Conservation (phyloP, 1,284 basidiomycete species). For the Apiotrichum montevideense region DNA sequence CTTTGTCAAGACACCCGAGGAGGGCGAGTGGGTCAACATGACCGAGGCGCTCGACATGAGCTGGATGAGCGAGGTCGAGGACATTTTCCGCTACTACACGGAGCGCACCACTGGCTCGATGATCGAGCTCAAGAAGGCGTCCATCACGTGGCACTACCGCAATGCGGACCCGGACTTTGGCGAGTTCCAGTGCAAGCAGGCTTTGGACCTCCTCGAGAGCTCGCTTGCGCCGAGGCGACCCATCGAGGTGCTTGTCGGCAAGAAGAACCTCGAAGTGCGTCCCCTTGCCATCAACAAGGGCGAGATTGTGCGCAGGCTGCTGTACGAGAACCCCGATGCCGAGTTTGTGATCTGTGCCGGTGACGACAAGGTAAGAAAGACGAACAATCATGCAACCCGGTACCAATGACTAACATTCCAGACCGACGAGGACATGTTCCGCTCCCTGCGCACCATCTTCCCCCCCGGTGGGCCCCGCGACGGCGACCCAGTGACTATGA, state of each 20-base stretch:
- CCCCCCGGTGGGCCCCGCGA: conserved; percentile 49
- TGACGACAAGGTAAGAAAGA: conserved; percentile 79
- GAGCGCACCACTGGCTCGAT: conserved; percentile 93
- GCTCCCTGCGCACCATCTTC: conserved; percentile 58
- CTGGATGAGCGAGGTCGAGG: conserved; percentile 93
- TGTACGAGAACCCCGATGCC: conserved; percentile 86
- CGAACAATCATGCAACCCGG: neutral
- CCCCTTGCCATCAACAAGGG: conserved; percentile 96
- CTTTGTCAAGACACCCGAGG: conserved; percentile 73
- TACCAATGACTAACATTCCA: conserved; percentile 18
- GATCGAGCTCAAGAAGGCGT: conserved; percentile 94
- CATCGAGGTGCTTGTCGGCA: conserved; percentile 90
- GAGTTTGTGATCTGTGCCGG: conserved; percentile 97
- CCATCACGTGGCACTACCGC: conserved; percentile 97
- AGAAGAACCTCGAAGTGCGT: conserved; percentile 97
- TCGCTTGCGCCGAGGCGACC: conserved; percentile 79
- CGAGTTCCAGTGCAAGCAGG: conserved; percentile 89
- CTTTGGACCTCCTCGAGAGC: conserved; percentile 91
- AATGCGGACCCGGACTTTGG: conserved; percentile 93
- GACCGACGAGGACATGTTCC: conserved; percentile 98
- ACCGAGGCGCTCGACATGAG: conserved; percentile 90
- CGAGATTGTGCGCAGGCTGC: conserved; percentile 89
- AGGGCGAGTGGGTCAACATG: conserved; percentile 72
- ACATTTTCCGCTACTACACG: conserved; percentile 94
- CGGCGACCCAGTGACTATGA: conserved; percentile 53